Conservation (phyloP, 2,329 filamentous ascomycete genomes). For the Penicillium sclerotiorum region DNA sequence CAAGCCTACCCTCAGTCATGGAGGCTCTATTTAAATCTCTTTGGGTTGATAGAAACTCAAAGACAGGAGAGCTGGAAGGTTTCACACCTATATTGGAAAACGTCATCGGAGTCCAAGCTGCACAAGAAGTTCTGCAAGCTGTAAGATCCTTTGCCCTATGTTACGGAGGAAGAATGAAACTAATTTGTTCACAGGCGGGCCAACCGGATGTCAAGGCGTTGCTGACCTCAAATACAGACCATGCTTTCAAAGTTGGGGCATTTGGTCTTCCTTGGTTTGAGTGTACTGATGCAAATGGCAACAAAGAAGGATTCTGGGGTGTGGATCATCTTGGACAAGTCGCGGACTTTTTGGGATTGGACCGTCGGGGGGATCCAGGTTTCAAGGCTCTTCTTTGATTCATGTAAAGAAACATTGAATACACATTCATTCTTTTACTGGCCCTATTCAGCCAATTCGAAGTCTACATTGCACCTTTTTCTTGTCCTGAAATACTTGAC, state of each 20-base stretch:
- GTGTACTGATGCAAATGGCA: constrained; percentile 57
- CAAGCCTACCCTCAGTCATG: constrained; percentile 45
- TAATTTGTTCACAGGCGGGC: constrained; percentile 12
- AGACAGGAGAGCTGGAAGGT: constrained; percentile 50
- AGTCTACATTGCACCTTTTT: no score
- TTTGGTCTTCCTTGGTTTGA: constrained; percentile 65
- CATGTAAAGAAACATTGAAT: background rate
- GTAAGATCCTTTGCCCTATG: constrained; percentile 30
- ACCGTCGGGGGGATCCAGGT: constrained; percentile 36
- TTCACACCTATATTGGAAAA: constrained; percentile 48
- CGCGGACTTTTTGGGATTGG: constrained; percentile 55
- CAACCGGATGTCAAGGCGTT: constrained; percentile 50
- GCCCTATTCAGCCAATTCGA: no score
- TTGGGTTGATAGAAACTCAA: constrained; percentile 53
- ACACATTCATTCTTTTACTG: no score
- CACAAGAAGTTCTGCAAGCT: constrained; percentile 45
- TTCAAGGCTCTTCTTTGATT: constrained; percentile 33
- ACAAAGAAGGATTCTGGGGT: constrained; percentile 61
- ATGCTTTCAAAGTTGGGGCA: constrained; percentile 55
- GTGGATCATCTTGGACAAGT: constrained; percentile 63
- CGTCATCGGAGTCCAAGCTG: constrained; percentile 50
- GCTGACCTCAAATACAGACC: constrained; percentile 54
- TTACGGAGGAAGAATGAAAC: background rate
- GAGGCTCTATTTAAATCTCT: constrained; percentile 54
- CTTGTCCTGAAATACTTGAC: no score